Base-by-base conservation (phyloP, 2,329 filamentous ascomycete genomes). In the Knoxdaviesia capensis region DNA sequence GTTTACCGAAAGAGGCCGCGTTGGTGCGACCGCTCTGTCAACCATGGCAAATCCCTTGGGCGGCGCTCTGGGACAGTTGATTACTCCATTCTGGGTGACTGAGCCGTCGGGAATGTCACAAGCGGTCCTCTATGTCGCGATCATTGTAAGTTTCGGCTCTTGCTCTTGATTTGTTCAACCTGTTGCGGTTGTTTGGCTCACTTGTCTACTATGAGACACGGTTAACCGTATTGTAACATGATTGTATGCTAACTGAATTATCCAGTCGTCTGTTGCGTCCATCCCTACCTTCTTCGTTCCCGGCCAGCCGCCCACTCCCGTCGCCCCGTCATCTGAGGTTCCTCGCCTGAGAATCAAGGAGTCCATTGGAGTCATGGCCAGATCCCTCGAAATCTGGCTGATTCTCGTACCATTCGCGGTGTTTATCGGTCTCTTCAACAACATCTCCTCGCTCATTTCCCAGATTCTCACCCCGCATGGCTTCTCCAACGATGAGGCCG, bases 351-450 rank as follows among this genome's bases (percentile, higher is more conserved):
- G 59, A 6, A 56, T 79, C 11, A 56, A 56, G 54, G 66, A 48
- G 47, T 84, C 60, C 3, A 46, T 72, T 29, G 53, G 62, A 6
- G 68, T 71, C 11, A 57, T 87, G 38, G 38, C 48, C 29, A 54
- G 68, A 39, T 81, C 74, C 5, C 64, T 71, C 11, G 78, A 88
- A 54, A 80, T 93, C 59, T 93, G 77, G 69, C 69, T 94, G 47
- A 60, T 94, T 48, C 64, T 87, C 46, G 52, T 87, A 45, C 79
- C 87, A n/a, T 96, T 88, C 60, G 63, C 72, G 48, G 60, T 87
- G 51, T 94, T 86, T 58, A 83, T 94, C 46, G 86, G 81, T 51
- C 79, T 90, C 63, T 98, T 98, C 75, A 96, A 96, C 67, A 80
- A 80, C 49, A 66, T 87, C 49, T 92, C 86, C 40, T 81, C 81